These are phyloP conservation scores for Oryza glaberrima DNA, from an alignment of 176 grass and related monocot species.

Conservation along the genomic window DNA sequence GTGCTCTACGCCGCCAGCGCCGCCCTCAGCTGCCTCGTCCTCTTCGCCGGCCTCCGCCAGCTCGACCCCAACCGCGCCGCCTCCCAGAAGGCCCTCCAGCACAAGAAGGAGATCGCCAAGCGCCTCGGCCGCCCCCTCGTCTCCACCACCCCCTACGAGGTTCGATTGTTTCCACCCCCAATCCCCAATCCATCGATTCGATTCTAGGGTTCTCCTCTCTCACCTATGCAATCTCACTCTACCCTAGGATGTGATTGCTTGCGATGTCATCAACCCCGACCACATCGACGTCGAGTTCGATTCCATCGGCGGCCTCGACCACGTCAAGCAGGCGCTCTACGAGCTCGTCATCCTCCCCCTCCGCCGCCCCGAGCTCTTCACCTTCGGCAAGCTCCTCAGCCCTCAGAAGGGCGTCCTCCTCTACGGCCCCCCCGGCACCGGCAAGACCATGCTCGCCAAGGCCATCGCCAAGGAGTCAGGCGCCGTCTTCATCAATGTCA, in stretches of 20 bases:
- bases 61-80: slow-evolving; percentile 91
- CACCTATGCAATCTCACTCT: no score
- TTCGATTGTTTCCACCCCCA: not conserved
- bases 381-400: slow-evolving; percentile 82
- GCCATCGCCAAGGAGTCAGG: slow-evolving; percentile 94
- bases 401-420: slow-evolving; percentile 95
- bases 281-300: slow-evolving; percentile 86
- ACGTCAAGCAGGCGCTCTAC: slow-evolving; percentile 77
- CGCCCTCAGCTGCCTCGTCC: slow-evolving; percentile 86
- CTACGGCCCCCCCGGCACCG: slow-evolving; percentile 85
- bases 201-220: not conserved
- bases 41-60: slow-evolving; percentile 92
- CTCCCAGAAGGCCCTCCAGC: slow-evolving; percentile 83
- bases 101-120: slow-evolving; percentile 99
- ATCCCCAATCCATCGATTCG: not conserved
- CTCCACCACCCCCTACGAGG: slow-evolving; percentile 92
- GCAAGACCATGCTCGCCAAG: slow-evolving; percentile 98
- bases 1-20: slow-evolving; percentile 94
- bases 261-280: slow-evolving; percentile 98
- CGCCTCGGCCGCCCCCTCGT: slow-evolving; percentile 87
- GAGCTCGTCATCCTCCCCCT: slow-evolving; percentile 97
- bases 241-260: slow-evolving; percentile 82
- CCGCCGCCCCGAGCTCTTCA: slow-evolving; percentile 78
- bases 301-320: slow-evolving; percentile 83
- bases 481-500: slow-evolving; percentile 96